Conservation (phyloP, 768 basidiomycete genomes). For the Xerocomellus amylosporus region DNA sequence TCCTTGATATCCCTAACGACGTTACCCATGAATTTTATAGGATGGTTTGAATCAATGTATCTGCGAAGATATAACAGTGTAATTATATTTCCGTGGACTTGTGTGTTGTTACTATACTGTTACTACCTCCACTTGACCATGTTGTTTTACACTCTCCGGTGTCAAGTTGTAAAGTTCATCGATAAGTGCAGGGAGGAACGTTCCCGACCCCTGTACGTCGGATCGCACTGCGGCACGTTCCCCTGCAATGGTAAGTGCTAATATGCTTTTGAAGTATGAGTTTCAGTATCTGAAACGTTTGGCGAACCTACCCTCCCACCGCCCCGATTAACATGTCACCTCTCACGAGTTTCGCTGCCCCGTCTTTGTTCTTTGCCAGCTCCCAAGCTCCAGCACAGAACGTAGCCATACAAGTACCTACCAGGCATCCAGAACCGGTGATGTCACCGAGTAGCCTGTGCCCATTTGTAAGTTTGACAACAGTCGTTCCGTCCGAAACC, state of each 20-base stretch:
- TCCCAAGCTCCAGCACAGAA: constrained; percentile 70
- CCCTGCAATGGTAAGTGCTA: constrained; percentile 59
- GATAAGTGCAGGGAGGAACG: constrained; percentile 63
- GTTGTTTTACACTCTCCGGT: constrained; percentile 33
- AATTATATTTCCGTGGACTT: not conserved
- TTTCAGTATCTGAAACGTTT: not conserved
- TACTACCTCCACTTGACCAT: constrained; percentile 30
- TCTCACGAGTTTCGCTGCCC: constrained; percentile 49
- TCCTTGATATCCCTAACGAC: constrained; percentile 39
- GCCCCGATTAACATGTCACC: constrained; percentile 79
- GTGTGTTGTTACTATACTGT: not conserved
- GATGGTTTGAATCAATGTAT: not conserved
- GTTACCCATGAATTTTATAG: not conserved
- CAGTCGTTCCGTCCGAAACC: constrained; percentile 73
- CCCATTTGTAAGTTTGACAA: constrained; percentile 75
- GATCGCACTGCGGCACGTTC: constrained; percentile 51
- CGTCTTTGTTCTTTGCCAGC: constrained; percentile 29
- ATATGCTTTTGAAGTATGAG: constrained; percentile 37
- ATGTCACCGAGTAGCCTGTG: constrained; percentile 70
- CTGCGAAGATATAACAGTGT: not conserved
- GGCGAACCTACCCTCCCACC: constrained; percentile 62
- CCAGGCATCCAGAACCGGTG: constrained; percentile 88
- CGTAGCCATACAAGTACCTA: constrained; percentile 72
- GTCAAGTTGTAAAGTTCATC: constrained; percentile 55
- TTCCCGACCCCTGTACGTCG: constrained; percentile 60